Evolutionary conservation across 2,329 filamentous ascomycete genomes (phyloP).

Genomic region (Stemphylium vesicarium): DNA sequence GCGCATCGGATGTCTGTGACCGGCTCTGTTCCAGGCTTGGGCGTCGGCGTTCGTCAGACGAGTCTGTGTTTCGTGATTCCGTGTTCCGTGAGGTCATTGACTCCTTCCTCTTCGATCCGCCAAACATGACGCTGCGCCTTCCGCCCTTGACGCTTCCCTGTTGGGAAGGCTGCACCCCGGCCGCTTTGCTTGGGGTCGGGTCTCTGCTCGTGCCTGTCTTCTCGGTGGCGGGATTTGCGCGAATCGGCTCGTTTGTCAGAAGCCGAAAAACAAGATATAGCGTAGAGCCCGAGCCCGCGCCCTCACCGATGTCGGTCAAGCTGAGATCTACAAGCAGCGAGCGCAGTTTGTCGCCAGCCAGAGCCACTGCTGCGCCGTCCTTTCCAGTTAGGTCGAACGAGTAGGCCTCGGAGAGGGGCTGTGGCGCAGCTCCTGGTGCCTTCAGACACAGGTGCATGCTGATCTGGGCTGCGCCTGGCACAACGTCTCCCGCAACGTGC

Average conservation of each 20-base stretch:
- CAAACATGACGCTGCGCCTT: constrained; percentile 69
- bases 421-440: constrained; percentile 65
- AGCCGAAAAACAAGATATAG: constrained; percentile 86
- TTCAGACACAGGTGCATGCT: constrained; percentile 80
- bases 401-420: constrained; percentile 82
- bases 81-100: constrained; percentile 33
- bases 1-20: constrained; percentile 31
- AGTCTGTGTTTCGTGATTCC: constrained; percentile 20
- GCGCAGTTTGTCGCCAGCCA: constrained; percentile 72
- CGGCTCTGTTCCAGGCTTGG: constrained; percentile 34
- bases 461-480: constrained; percentile 73
- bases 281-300: constrained; percentile 69
- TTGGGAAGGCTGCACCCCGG: constrained; percentile 39
- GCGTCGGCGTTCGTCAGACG: constrained; percentile 26
- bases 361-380: constrained; percentile 70
- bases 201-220: constrained; percentile 36
- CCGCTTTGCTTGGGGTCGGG: constrained; percentile 27
- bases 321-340: constrained; percentile 89
- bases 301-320: constrained; percentile 73
- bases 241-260: constrained; percentile 63
- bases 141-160: constrained; percentile 50
- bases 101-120: constrained; percentile 60
- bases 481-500: constrained; percentile 76
- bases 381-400: constrained; percentile 77
- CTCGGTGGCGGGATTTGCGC: constrained; percentile 35